Evolutionary conservation across 2,329 filamentous ascomycete species (phyloP), one percentile per base, ranked within the genome.

Genomic region (Pseudogymnoascus sp.): DNA sequence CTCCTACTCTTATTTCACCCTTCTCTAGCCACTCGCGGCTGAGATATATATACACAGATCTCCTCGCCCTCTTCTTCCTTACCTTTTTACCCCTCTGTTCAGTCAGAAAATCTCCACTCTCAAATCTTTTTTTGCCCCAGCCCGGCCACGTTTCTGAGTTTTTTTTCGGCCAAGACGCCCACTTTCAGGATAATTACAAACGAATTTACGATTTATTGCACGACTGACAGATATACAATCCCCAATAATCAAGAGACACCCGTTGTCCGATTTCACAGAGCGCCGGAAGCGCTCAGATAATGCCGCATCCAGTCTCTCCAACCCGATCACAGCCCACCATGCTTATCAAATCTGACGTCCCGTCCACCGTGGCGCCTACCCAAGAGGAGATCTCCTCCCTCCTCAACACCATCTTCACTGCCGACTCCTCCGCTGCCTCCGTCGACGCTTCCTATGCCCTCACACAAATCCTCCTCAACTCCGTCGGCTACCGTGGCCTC

Each of bases 371-470:
- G 59, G 80, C 86, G 67, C 88, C 88, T 66, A 82, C 86, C 34
- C 77, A 84, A 70, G 84, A 86, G 67, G 89, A 91, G 66, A 78
- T 93, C 66, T 76, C 82, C 65, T 81, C 83, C 63, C 76, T 91
- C 46, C 73, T 92, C 69, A 78, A 85, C 69, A 86, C 82, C 60
- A 83, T 91, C 68, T 91, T 93, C 71, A 77, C 75, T 53, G 77
- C 80, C 28, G 79, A 82, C 71, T 79, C 80, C 28, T 83, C 82
- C 61, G 80, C 83, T 69, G 77, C 77, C 63, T 83, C 81, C 9
- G 78, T 84, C 49, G 86, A 89, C 71, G 84, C 83, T 64, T 79
- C 87, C 16, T 89, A 90, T 73, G 81, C 81, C 43, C 78, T 90
- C 65, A 83, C 83, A 63, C 85, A 86, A 63, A 75, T 88, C 12